A percentile compares a stretch with the other conserved stretches of the same genome.
These are phyloP conservation scores for Acacia confusa DNA, from an alignment of 306 rosid genomes.

Conservation along the genomic window DNA sequence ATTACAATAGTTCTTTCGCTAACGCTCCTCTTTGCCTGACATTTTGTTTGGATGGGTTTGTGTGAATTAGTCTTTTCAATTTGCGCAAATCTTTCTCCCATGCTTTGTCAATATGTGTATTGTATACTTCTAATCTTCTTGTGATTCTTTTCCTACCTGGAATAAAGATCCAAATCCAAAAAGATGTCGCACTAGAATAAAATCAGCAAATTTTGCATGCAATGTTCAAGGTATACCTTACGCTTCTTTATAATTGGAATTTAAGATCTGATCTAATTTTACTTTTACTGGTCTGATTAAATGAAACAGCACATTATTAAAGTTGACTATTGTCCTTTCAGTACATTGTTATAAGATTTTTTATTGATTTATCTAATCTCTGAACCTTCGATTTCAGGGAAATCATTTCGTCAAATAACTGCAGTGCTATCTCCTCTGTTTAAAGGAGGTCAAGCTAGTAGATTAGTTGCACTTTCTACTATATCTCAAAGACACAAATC, in stretches of 20 bases:
- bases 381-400: constrained; percentile 40
- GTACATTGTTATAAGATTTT: neutral
- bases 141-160: constrained; percentile 30
- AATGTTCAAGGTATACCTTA: constrained; percentile 31
- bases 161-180: constrained; percentile 22
- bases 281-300: constrained; percentile 1
- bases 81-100: neutral
- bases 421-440: constrained; percentile 39
- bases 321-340: neutral
- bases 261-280: neutral
- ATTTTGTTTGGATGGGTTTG: neutral
- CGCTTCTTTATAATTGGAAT: constrained; percentile 1
- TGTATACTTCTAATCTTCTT: constrained; percentile 1
- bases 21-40: neutral
- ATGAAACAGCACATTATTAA: neutral
- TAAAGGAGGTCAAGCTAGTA: constrained; percentile 32
- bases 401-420: constrained; percentile 32
- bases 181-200: constrained; percentile 8
- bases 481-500: constrained; percentile 30
- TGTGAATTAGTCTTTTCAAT: neutral
- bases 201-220: constrained; percentile 26
- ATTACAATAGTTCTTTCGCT: neutral
- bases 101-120: constrained; percentile 4
- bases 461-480: constrained; percentile 27
- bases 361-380: neutral